phyloP scores from a whole-genome alignment of 2,329 filamentous ascomycete genomes.

The Hymenoscyphus fraxineus region DNA sequence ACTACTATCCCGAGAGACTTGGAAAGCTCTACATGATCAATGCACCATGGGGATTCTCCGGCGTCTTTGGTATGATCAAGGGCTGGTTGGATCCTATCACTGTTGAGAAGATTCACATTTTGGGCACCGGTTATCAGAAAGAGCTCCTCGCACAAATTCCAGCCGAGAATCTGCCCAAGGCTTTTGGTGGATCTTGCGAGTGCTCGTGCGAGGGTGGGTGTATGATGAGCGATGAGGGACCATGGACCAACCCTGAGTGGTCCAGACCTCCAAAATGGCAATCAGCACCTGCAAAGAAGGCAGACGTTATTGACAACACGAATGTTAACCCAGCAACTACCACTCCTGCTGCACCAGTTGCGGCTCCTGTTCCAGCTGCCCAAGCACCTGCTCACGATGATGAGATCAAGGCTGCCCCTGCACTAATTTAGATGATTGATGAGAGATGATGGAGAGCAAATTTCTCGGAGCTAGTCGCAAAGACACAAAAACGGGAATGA shows the following conservation, averaged over 20 bases:
- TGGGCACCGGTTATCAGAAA: conserved; percentile 76
- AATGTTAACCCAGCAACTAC: conserved; percentile 24
- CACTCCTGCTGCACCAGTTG: conserved; percentile 22
- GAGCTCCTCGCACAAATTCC: conserved; percentile 83
- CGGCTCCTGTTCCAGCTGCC: conserved; percentile 15
- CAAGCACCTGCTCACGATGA: conserved; percentile 15
- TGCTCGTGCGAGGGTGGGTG: conserved; percentile 85
- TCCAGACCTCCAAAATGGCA: conserved; percentile 63
- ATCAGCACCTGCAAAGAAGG: conserved; percentile 38
- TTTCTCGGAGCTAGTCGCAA: not conserved
- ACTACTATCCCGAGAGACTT: conserved; percentile 97
- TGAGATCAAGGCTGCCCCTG: conserved; percentile 27
- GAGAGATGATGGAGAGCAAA: not conserved
- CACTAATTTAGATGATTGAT: conserved; percentile 15
- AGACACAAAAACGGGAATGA: not conserved
- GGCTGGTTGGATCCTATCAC: conserved; percentile 96
- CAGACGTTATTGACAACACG: conserved; percentile 37
- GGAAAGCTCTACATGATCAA: conserved; percentile 98
- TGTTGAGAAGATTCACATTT: conserved; percentile 89
- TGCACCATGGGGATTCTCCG: conserved; percentile 90
- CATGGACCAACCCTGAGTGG: conserved; percentile 76
- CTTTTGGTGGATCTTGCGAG: conserved; percentile 78
- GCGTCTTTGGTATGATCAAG: conserved; percentile 83
- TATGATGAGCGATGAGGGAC: conserved; percentile 80
- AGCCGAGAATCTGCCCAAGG: conserved; percentile 81